A percentile compares a stretch with the other conserved stretches of the same genome.
Evolutionary conservation across 306 rosid genomes (phyloP).

Genomic region (Cicer bijugum): DNA sequence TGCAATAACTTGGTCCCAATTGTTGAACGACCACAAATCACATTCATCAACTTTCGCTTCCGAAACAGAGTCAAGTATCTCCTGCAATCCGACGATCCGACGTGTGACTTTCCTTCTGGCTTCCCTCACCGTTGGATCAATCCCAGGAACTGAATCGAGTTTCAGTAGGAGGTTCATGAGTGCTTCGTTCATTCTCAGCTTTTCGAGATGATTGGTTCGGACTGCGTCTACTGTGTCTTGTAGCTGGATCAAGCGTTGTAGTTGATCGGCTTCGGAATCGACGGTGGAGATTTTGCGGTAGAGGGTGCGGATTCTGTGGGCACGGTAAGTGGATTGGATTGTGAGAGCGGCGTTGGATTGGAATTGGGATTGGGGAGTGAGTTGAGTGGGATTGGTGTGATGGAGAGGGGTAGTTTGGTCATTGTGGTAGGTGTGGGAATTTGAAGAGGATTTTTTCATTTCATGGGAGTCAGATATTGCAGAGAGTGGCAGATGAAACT

Average conservation of each 20-base stretch:
- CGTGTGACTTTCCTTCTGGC: conserved; percentile 81
- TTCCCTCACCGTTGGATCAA: conserved; percentile 79
- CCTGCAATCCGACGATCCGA: conserved; percentile 91
- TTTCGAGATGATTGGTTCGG: conserved; percentile 66
- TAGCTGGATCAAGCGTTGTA: conserved; percentile 70
- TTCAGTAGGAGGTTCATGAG: conserved; percentile 73
- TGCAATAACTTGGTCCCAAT: conserved; percentile 74
- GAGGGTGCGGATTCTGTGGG: conserved; percentile 71
- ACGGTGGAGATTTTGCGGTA: conserved; percentile 62
- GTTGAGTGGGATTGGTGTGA: conserved; percentile 46
- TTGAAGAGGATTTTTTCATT: conserved; percentile 56
- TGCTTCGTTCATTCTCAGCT: conserved; percentile 77
- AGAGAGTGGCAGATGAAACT: background rate
- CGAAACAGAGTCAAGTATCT: conserved; percentile 70
- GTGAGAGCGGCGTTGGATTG: conserved; percentile 55
- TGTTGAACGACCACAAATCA: conserved; percentile 46
- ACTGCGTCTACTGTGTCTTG: conserved; percentile 96
- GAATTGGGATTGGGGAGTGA: conserved; percentile 30
- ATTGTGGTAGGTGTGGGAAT: conserved; percentile 50
- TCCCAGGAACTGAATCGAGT: conserved; percentile 86
- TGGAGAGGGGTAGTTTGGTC: conserved; percentile 60
- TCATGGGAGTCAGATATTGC: conserved; percentile 23
- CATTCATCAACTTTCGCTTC: conserved; percentile 53
- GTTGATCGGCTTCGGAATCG: conserved; percentile 63
- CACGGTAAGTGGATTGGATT: conserved; percentile 76